A percentile compares a stretch with the other conserved stretches of the same genome.
Evolutionary conservation across 345 rosid genomes (phyloP).

Genomic region (Lepidium didymum): DNA sequence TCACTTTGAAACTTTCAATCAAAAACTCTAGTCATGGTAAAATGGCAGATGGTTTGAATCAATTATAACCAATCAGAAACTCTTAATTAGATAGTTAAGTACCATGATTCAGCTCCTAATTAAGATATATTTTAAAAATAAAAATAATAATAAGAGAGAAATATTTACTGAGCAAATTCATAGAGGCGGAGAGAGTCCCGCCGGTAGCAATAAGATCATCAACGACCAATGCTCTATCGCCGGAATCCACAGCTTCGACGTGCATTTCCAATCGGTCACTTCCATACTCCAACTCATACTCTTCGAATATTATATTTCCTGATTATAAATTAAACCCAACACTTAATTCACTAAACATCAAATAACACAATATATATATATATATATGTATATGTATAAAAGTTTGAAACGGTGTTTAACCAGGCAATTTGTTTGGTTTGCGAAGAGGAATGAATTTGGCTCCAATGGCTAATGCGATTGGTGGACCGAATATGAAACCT

Average conservation of each 20-base stretch:
- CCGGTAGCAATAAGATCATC: constrained; percentile 91
- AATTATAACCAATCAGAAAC: not conserved
- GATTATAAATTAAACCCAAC: constrained; percentile 5
- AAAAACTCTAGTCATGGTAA: too few relatives aligned
- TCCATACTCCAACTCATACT: constrained; percentile 74
- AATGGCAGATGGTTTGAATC: not conserved
- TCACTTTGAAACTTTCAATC: too few relatives aligned
- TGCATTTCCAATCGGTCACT: constrained; percentile 80
- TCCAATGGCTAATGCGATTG: constrained; percentile 87
- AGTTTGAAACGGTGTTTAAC: constrained; percentile 24
- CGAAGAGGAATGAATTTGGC: constrained; percentile 91
- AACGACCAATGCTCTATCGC: constrained; percentile 71
- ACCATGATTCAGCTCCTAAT: not conserved
- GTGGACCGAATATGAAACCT: constrained; percentile 83
- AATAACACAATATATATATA: not conserved
- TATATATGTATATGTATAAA: not conserved
- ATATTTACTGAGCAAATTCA: constrained; percentile 59
- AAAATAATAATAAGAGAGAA: not conserved
- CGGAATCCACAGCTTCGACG: constrained; percentile 63
- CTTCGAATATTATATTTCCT: constrained; percentile 75
- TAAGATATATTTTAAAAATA: not conserved
- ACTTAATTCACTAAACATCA: not conserved
- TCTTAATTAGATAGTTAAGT: not conserved
- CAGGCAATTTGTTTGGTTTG: constrained; percentile 79
- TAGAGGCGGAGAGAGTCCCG: constrained; percentile 84